Evolutionary conservation across 495 filamentous ascomycete species (phyloP), one percentile per base, ranked within the genome.

Genomic region (Xylaria acuta): DNA sequence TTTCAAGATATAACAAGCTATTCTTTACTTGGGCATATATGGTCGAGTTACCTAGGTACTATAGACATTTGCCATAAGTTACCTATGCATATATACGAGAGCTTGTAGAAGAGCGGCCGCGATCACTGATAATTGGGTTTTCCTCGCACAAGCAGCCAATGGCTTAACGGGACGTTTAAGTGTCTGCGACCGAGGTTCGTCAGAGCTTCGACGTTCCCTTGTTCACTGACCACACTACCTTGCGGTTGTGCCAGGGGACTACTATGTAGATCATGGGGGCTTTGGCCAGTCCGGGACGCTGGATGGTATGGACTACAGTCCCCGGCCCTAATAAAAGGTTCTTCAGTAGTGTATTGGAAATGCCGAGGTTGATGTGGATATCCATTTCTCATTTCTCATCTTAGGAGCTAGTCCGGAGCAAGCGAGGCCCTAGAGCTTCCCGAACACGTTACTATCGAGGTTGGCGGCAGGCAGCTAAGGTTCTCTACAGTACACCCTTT

Each of bases 311-410:
- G n/a, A n/a, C n/a, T n/a, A n/a, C n/a, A n/a, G n/a, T n/a, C n/a
- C n/a, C 1, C 45, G 1, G 4, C 20, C 45, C 45, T 14, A 53
- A 53, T 53, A 12, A 53, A 53, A 53, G 49, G 49, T n/a, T 3
- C 49, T 53, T 53, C n/a, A 25, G 22, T 53, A 27, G 49, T 11
- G 49, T 27, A 11, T 53, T 25, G 11, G n/a, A 53, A 22, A 53
- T 53, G 49, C 49, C 49, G 49, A 53, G 49, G 49, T 25, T 49
- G 45, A n/a, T n/a, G 45, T 49, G 45, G 20, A n/a, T 49, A 49
- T n/a, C 16, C 18, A n/a, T n/a, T 49, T 49, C 45, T n/a, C 5
- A 49, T 49, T n/a, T n/a, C n/a, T n/a, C n/a, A n/a, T n/a, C 18
- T n/a, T 45, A n/a, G 45, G 6, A 49, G 45, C 45, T 45, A 45